Percentiles rank a stretch among this genome's conserved stretches.
Conservation (phyloP, 345 rosid species). For the Camelina laxa region DNA sequence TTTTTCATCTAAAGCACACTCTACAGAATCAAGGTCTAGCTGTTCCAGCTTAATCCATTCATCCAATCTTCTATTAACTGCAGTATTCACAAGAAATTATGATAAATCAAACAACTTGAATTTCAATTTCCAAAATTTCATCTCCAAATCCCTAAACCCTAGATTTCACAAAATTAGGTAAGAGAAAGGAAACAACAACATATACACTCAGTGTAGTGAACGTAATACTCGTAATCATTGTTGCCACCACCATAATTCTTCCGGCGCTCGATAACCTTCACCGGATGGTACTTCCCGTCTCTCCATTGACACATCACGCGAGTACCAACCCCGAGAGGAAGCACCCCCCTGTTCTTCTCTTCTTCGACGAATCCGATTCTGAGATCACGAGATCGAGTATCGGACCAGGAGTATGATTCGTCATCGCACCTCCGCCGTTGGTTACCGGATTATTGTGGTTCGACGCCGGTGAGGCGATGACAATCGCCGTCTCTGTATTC, state of each 20-base stretch:
- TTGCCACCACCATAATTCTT: slow-evolving; percentile 54
- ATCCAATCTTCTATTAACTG: slow-evolving; percentile 98
- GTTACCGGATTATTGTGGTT: slow-evolving; percentile 41
- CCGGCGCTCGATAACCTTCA: slow-evolving; percentile 95
- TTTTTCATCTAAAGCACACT: slow-evolving; percentile 91
- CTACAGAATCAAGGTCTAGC: slow-evolving; percentile 90
- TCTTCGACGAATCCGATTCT: slow-evolving; percentile 64
- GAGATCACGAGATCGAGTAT: slow-evolving; percentile 29
- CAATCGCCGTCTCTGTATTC: slow-evolving; percentile 59
- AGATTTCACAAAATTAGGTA: slow-evolving; percentile 18
- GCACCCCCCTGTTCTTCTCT: slow-evolving; percentile 64
- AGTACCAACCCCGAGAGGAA: slow-evolving; percentile 94
- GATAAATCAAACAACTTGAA: slow-evolving; percentile 3
- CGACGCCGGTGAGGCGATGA: slow-evolving; percentile 45
- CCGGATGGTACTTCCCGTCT: slow-evolving; percentile 92
- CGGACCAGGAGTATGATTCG: slow-evolving; percentile 32
- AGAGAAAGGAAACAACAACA: no score
- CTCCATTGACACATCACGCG: slow-evolving; percentile 98
- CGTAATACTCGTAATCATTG: slow-evolving; percentile 92
- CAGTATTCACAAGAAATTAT: not conserved
- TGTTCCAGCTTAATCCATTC: slow-evolving; percentile 99
- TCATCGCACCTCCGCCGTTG: slow-evolving; percentile 33
- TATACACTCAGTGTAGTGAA: slow-evolving; percentile 94
- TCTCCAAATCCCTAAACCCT: slow-evolving; percentile 37
- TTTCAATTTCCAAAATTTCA: slow-evolving; percentile 6